A percentile compares a stretch with the other conserved stretches of the same genome.
phyloP scores from a whole-genome alignment of 257 asterid genomes.

The Rubia yunnanensis region DNA sequence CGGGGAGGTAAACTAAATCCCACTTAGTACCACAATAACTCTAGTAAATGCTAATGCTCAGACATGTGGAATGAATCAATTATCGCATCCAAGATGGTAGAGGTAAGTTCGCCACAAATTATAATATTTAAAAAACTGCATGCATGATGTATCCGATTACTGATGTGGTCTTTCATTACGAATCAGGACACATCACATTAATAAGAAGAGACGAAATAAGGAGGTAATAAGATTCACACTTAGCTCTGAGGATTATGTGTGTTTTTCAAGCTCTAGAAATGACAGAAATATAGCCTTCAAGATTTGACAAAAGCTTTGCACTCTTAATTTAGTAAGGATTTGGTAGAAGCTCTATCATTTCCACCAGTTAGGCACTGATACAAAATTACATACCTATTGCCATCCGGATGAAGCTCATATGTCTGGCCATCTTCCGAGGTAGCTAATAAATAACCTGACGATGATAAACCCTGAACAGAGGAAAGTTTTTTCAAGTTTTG shows the following conservation, averaged over 20 bases:
- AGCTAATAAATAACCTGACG: too few species aligned
- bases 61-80: background rate
- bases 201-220: background rate
- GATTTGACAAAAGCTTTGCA: background rate
- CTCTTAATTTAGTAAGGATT: background rate
- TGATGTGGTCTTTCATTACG: background rate
- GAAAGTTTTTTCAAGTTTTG: background rate
- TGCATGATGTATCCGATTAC: background rate
- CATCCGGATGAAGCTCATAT: too few species aligned
- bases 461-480: background rate
- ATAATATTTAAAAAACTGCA: background rate
- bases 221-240: background rate
- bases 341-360: background rate
- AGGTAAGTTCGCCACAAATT: background rate
- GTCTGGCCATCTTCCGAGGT: too few species aligned
- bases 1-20: background rate
- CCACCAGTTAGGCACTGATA: background rate
- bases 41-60: background rate
- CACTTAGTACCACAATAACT: background rate
- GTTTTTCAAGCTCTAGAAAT: background rate
- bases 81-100: background rate
- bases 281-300: too few species aligned
- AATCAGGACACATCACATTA: background rate
- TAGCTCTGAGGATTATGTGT: background rate
- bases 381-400: slow-evolving; percentile 40